Conservation (phyloP, 1,284 basidiomycete genomes). For the Ustilago hordei region DNA sequence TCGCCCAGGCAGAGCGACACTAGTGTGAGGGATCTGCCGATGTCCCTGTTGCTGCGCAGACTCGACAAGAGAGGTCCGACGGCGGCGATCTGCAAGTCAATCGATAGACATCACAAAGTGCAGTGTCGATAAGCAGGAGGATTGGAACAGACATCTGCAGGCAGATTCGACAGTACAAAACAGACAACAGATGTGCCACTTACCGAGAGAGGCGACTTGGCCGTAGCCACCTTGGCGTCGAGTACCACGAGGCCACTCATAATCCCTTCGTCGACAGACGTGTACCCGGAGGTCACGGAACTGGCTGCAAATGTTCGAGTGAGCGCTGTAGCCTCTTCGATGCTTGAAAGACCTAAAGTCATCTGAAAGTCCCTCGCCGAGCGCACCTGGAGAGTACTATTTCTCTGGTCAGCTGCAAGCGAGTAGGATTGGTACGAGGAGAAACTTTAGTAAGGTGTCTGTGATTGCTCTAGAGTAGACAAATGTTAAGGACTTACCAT, state of each 20-base stretch:
- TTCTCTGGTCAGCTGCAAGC: constrained; percentile 24
- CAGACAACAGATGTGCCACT: constrained; percentile 1
- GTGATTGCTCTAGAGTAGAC: too few relatives aligned
- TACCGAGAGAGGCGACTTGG: constrained; percentile 37
- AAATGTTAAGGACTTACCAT: constrained; percentile 12
- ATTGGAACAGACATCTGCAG: background rate
- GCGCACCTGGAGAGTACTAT: constrained; percentile 14
- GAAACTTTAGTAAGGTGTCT: background rate
- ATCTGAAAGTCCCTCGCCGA: constrained; percentile 29
- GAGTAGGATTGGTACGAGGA: background rate
- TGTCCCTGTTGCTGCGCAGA: constrained; percentile 21
- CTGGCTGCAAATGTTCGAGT: background rate
- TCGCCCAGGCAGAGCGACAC: constrained; percentile 26
- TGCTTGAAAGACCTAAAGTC: constrained; percentile 27
- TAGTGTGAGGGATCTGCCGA: constrained; percentile 24
- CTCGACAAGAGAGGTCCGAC: constrained; percentile 35
- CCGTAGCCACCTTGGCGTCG: constrained; percentile 31
- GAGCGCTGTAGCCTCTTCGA: constrained; percentile 21
- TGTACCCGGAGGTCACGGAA: background rate
- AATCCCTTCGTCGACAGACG: constrained; percentile 2
- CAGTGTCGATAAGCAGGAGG: background rate
- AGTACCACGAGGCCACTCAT: constrained; percentile 19
- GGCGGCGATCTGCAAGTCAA: constrained; percentile 18
- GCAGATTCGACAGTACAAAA: background rate
- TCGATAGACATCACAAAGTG: background rate